Percentiles rank a stretch among this genome's conserved stretches.
Evolutionary conservation across 202 grass and related monocot genomes (phyloP).

Genomic region (Schoenoplectus tabernaemontani): DNA sequence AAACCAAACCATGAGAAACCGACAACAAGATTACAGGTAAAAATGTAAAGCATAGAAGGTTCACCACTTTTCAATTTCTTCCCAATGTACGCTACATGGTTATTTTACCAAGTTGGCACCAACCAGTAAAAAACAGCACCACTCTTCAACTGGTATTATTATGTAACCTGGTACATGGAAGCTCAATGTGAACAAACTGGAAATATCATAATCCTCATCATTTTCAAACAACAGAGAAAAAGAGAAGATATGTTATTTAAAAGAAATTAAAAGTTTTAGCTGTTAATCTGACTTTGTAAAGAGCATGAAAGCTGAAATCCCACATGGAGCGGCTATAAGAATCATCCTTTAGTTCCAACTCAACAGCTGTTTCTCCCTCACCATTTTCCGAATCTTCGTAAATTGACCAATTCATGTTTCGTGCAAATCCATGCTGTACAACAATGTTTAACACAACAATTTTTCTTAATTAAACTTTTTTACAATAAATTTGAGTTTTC

Average conservation of each 20-base stretch:
- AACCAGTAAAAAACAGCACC: background rate
- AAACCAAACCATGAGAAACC: background rate
- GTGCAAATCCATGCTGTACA: slow-evolving; percentile 82
- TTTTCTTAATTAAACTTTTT: background rate
- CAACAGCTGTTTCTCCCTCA: slow-evolving; percentile 55
- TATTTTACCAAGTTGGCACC: background rate
- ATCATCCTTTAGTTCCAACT: slow-evolving; percentile 79
- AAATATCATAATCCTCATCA: background rate
- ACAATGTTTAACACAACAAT: background rate
- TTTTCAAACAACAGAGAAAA: background rate
- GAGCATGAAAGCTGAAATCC: slow-evolving; percentile 93
- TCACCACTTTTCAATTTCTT: background rate
- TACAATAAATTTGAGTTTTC: slow-evolving; percentile 8
- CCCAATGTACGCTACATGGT: background rate
- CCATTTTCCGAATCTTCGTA: slow-evolving; percentile 51
- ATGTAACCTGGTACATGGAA: background rate
- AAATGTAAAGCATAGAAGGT: background rate
- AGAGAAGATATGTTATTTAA: background rate
- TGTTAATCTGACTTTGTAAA: slow-evolving; percentile 55
- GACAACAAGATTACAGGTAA: background rate
- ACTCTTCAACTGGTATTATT: background rate
- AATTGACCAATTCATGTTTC: slow-evolving; percentile 91
- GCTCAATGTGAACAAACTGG: background rate
- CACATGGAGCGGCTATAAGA: slow-evolving; percentile 81
- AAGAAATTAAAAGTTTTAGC: slow-evolving; percentile 11